Evolutionary conservation across 1,284 basidiomycete genomes (phyloP).

Genomic region (Tausonia pullulans): DNA sequence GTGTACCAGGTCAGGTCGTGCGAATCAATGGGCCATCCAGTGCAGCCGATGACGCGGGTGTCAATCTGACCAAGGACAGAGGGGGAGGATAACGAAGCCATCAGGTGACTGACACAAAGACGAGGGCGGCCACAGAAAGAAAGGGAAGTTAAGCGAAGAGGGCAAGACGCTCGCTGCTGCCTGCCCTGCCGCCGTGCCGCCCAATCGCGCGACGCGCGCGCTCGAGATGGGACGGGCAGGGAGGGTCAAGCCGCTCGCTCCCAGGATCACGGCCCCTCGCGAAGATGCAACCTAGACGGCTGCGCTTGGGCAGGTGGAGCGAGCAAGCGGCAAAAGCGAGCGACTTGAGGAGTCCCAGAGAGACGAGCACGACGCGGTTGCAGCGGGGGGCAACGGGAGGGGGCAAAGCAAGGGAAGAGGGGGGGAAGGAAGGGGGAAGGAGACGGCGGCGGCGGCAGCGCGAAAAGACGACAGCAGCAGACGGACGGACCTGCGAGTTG

Average conservation of each 20-base stretch:
- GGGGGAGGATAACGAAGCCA: neutral
- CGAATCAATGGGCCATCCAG: conserved; percentile 80
- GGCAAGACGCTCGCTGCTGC: neutral
- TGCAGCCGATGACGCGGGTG: conserved; percentile 78
- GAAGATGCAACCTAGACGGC: too few species aligned
- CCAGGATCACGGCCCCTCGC: too few species aligned
- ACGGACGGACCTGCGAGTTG: conserved; percentile 62
- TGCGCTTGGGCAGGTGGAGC: too few species aligned
- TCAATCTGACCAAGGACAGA: conserved; percentile 42
- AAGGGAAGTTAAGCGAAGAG: neutral
- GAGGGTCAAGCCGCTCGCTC: too few species aligned
- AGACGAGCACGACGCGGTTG: too few species aligned
- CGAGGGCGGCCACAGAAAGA: neutral
- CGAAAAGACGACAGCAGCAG: too few species aligned
- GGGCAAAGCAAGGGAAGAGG: conserved; percentile 1
- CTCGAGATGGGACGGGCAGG: too few species aligned
- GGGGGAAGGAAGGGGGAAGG: conserved; percentile 13
- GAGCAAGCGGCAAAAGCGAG: too few species aligned
- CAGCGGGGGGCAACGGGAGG: neutral
- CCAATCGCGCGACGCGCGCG: too few species aligned
- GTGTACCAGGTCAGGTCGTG: conserved; percentile 80
- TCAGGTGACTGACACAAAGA: neutral
- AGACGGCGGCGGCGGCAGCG: neutral
- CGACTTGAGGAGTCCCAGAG: too few species aligned
- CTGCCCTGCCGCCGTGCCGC: neutral